phyloP scores from a whole-genome alignment of 768 basidiomycete genomes.

The Pisolithus microcarpus region DNA sequence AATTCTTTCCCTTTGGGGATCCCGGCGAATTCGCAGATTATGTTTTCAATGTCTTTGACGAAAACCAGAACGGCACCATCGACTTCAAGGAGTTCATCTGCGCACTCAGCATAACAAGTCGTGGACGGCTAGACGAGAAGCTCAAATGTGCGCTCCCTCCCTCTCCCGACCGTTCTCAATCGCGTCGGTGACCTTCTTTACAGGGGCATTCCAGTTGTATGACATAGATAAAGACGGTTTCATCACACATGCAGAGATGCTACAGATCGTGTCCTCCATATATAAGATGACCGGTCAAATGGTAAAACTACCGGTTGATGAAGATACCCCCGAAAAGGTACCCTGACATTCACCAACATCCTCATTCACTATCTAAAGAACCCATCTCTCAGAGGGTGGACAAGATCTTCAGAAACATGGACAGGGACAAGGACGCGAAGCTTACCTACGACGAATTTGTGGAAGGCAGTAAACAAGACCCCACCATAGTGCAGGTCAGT shows the following conservation, averaged over 20 bases:
- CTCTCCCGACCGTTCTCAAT: slow-evolving; percentile 8
- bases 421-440: slow-evolving; percentile 87
- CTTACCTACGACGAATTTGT: slow-evolving; percentile 96
- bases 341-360: slow-evolving; percentile 8
- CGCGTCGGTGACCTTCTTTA: slow-evolving; percentile 8
- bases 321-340: slow-evolving; percentile 99
- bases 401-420: slow-evolving; percentile 99
- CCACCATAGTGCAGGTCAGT: slow-evolving; percentile 93
- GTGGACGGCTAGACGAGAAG: slow-evolving; percentile 94
- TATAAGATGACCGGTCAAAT: slow-evolving; percentile 99
- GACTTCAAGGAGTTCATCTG: slow-evolving; percentile 99
- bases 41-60: slow-evolving; percentile 97
- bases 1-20: slow-evolving; percentile 99
- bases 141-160: slow-evolving; percentile 72
- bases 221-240: slow-evolving; percentile 98
- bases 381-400: slow-evolving; percentile 70
- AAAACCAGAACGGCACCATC: slow-evolving; percentile 92
- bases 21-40: slow-evolving; percentile 95
- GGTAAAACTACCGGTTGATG: slow-evolving; percentile 96
- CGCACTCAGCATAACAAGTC: slow-evolving; percentile 89
- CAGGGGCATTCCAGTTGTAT: slow-evolving; percentile 99
- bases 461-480: slow-evolving; percentile 97
- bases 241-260: slow-evolving; percentile 99
- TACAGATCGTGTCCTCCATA: slow-evolving; percentile 94
- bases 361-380: slow-evolving; percentile 9